phyloP scores from a whole-genome alignment of 2,329 filamentous ascomycete species.

The Chrysoporthe puriensis region DNA sequence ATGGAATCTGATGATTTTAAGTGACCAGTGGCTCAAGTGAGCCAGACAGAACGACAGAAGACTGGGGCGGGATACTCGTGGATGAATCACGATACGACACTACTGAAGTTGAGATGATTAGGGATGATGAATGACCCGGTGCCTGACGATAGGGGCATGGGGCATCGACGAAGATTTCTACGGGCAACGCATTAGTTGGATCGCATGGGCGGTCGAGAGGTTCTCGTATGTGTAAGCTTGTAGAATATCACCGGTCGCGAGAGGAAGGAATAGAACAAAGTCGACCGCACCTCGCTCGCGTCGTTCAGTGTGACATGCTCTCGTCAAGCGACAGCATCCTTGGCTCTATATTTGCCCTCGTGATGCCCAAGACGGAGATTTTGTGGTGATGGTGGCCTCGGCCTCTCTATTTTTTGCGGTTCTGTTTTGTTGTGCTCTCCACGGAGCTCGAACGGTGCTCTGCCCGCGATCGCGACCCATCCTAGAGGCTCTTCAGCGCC shows the following conservation, averaged over 20 bases:
- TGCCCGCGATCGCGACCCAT: background rate
- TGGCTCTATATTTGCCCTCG: background rate
- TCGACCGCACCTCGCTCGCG: background rate
- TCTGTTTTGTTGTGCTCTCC: background rate
- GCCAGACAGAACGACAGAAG: background rate
- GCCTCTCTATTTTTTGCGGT: background rate
- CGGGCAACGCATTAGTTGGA: background rate
- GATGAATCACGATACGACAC: slow-evolving; percentile 7
- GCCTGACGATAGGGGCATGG: background rate
- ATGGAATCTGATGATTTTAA: background rate
- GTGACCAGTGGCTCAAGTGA: background rate
- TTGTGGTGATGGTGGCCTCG: background rate
- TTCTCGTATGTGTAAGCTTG: background rate
- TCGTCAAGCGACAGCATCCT: background rate
- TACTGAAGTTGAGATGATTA: background rate
- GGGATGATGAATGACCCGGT: background rate
- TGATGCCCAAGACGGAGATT: background rate
- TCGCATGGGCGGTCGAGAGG: background rate
- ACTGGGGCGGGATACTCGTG: background rate
- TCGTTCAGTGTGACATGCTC: background rate
- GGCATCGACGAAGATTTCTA: slow-evolving; percentile 2
- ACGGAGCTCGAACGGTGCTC: too few relatives aligned
- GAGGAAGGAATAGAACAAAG: background rate
- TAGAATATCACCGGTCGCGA: slow-evolving; percentile 2
- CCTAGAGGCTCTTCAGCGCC: too few relatives aligned